Evolutionary conservation across 768 basidiomycete species (phyloP), one percentile per base, ranked within the genome.

Genomic region (Mycena kentingensis): DNA sequence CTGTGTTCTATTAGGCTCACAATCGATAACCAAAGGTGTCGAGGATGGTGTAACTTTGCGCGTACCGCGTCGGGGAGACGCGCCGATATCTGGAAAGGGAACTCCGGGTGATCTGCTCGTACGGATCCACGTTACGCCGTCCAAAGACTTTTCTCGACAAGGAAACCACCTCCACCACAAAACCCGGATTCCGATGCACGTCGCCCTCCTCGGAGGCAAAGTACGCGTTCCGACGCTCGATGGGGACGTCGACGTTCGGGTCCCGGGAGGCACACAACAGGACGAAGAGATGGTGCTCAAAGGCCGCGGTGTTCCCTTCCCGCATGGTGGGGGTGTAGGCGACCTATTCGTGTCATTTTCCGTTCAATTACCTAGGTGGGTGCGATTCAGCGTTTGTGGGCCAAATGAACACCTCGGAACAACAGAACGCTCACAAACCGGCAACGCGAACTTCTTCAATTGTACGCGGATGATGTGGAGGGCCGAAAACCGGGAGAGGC

Each of bases 251-350:
- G 94, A 98, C 52, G 91, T 98, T 36, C 87, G 90, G 58, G 82
- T 99, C 35, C 92, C 94, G 49, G 77, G 79, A 19, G 96, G 97
- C 38, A 98, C 96, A 2, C 97, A 98, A 71, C 93, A 88, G 65
- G 95, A 95, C 16, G 93, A 98, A 73, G 94, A 98, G 69, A 95
- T 96, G 84, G 90, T 97, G 19, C 72, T 99, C 63, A 90, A 88
- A 72, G 85, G 86, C 34, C 83, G 90, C 47, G 97, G 97, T 26
- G 84, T 98, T 12, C 67, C 81, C 38, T 76, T 82, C 21, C 76
- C 88, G 6, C 78, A 79, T 64, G 70, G 74, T 45, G 72, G 78
- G 35, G 80, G 79, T 57, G 84, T 79, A 55, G 91, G 96, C 31
- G 93, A 97, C 68, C 73, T 98, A 46, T 90, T 93, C 62, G 90